Conservation (phyloP, 164 flowering plant genomes). For the Stephania japonica region DNA sequence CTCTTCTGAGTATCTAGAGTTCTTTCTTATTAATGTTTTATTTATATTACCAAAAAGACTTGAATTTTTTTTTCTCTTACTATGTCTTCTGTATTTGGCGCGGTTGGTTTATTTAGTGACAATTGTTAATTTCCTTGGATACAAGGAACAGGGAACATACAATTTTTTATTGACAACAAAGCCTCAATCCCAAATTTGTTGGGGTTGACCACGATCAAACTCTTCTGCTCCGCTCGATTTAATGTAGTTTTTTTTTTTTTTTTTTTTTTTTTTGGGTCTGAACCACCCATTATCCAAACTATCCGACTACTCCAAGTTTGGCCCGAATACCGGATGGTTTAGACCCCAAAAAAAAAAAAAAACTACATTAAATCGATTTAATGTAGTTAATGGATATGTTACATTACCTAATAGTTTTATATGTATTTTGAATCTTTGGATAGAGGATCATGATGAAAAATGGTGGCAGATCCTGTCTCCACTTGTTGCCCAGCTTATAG, state of each 20-base stretch:
- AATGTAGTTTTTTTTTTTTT: too few relatives aligned
- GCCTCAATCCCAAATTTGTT: too few relatives aligned
- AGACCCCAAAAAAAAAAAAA: too few relatives aligned
- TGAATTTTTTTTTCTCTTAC: neutral
- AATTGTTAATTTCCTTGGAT: neutral
- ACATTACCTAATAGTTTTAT: neutral
- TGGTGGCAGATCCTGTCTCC: slow-evolving; percentile 10
- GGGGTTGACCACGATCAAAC: too few relatives aligned
- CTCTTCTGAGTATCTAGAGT: neutral
- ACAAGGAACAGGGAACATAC: neutral
- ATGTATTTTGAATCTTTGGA: neutral
- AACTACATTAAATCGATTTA: too few relatives aligned
- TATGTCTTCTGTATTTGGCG: neutral
- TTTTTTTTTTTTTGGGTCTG: too few relatives aligned
- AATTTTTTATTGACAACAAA: too few relatives aligned
- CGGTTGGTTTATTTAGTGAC: neutral
- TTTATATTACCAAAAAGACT: neutral
- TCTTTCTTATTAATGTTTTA: neutral
- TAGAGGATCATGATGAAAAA: neutral
- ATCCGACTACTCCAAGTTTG: too few relatives aligned
- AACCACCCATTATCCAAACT: too few relatives aligned
- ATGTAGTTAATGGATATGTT: too few relatives aligned
- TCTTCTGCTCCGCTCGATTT: too few relatives aligned
- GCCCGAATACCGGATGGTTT: too few relatives aligned
- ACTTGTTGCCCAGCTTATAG: slow-evolving; percentile 21